phyloP scores from a whole-genome alignment of 2,329 filamentous ascomycete genomes.

The Endoconidiophora laricicola region DNA sequence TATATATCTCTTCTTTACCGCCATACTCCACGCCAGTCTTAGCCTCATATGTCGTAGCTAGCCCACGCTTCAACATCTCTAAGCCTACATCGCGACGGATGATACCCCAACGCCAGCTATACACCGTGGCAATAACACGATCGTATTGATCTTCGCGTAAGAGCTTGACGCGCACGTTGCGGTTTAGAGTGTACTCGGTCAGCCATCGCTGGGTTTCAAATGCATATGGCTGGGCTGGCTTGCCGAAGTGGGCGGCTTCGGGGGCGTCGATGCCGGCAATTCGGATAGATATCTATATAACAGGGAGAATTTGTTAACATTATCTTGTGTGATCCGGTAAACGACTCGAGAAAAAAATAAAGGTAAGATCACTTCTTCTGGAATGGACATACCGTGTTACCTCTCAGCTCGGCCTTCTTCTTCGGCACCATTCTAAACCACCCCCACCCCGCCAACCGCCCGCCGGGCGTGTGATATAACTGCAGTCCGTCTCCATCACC shows the following conservation, averaged over 20 bases:
- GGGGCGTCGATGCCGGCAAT: conserved; percentile 88
- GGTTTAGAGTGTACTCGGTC: conserved; percentile 50
- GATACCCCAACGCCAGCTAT: conserved; percentile 50
- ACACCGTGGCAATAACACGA: conserved; percentile 74
- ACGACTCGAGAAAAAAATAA: too few relatives aligned
- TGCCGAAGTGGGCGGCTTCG: conserved; percentile 82
- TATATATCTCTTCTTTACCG: conserved; percentile 45
- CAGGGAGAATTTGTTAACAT: not conserved
- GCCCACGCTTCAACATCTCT: conserved; percentile 70
- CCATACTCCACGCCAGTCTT: conserved; percentile 85
- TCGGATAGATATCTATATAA: conserved; percentile 59
- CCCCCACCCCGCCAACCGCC: conserved; percentile 75
- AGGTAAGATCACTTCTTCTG: not conserved
- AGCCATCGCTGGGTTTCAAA: conserved; percentile 72
- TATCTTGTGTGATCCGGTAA: not conserved
- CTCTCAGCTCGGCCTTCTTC: conserved; percentile 50
- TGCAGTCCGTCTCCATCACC: conserved; percentile 96
- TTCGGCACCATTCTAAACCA: conserved; percentile 65
- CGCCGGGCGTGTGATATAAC: conserved; percentile 88
- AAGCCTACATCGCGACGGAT: conserved; percentile 66
- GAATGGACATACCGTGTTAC: conserved; percentile 49
- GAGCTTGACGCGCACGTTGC: conserved; percentile 65
- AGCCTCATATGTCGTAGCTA: conserved; percentile 87
- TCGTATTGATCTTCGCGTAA: conserved; percentile 85
- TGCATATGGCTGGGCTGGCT: conserved; percentile 68